A percentile compares a stretch with the other conserved stretches of the same genome.
These are phyloP conservation scores for Xylaria cubensis DNA, from an alignment of 495 filamentous ascomycete species.

Conservation along the genomic window DNA sequence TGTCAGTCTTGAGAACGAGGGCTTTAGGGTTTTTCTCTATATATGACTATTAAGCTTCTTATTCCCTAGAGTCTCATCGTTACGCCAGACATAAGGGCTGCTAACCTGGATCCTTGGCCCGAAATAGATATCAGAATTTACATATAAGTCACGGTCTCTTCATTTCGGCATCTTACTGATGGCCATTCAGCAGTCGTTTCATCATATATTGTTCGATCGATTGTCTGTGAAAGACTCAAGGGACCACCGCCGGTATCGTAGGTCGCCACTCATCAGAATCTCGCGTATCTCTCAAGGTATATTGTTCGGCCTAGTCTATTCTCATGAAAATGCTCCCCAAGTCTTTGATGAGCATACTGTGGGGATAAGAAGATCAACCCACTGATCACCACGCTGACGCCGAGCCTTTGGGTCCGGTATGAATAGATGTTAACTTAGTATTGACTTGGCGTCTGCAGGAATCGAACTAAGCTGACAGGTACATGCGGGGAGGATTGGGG, in stretches of 20 bases:
- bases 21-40: not conserved
- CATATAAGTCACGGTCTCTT: not conserved
- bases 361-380: not conserved
- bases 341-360: not conserved
- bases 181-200: not conserved
- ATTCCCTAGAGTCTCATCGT: not conserved
- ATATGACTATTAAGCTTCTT: not conserved
- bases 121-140: not conserved
- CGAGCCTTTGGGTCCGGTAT: not conserved
- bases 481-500: constrained; percentile 16
- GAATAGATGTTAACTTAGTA: not conserved
- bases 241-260: not conserved
- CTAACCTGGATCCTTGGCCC: not conserved
- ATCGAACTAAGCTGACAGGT: not conserved
- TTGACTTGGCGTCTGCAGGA: not conserved
- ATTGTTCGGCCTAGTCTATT: too few species aligned
- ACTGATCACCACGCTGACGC: not conserved
- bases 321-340: not conserved
- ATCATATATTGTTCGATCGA: not conserved
- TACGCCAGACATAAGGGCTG: not conserved
- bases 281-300: not conserved
- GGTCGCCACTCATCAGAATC: not conserved
- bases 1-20: not conserved
- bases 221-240: not conserved
- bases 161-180: not conserved